Evolutionary conservation across 805 yeast genomes (phyloP).

Genomic region (Yarrowia yakushimensis): DNA sequence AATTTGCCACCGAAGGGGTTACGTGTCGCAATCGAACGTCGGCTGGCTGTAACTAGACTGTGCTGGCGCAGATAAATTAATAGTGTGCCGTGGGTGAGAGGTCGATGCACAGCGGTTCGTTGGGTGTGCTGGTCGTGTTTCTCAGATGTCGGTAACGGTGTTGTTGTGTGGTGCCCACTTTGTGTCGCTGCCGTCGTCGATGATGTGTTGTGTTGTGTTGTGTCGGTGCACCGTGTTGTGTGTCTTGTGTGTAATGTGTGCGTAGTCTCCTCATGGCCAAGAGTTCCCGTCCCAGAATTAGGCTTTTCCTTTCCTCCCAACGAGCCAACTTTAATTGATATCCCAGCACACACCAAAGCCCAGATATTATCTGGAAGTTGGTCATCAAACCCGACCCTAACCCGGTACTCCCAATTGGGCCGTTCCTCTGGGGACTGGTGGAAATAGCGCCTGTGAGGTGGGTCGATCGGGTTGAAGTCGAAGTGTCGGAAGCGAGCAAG

Average conservation of each 20-base stretch:
- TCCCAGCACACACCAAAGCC: background rate
- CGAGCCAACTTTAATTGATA: background rate
- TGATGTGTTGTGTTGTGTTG: background rate
- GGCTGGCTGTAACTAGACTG: background rate
- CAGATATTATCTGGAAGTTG: background rate
- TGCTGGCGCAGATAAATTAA: conserved; percentile 2
- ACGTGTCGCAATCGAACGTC: conserved; percentile 6
- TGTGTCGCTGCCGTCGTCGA: conserved; percentile 17
- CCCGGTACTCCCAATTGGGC: background rate
- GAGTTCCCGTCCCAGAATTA: background rate
- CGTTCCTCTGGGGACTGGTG: background rate
- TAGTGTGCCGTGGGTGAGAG: background rate
- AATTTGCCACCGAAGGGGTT: conserved; percentile 24
- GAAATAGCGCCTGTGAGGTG: conserved; percentile 13
- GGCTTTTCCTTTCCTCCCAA: conserved; percentile 17
- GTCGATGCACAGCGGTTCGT: background rate
- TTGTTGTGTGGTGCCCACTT: background rate
- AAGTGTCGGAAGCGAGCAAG: background rate
- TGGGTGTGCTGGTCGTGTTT: background rate
- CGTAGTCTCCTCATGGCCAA: background rate
- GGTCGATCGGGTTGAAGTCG: background rate
- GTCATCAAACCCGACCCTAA: background rate
- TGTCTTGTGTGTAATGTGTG: background rate
- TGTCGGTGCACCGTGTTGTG: conserved; percentile 1
- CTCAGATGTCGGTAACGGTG: background rate